Conservation (phyloP, 257 asterid species). For the Echium plantagineum region DNA sequence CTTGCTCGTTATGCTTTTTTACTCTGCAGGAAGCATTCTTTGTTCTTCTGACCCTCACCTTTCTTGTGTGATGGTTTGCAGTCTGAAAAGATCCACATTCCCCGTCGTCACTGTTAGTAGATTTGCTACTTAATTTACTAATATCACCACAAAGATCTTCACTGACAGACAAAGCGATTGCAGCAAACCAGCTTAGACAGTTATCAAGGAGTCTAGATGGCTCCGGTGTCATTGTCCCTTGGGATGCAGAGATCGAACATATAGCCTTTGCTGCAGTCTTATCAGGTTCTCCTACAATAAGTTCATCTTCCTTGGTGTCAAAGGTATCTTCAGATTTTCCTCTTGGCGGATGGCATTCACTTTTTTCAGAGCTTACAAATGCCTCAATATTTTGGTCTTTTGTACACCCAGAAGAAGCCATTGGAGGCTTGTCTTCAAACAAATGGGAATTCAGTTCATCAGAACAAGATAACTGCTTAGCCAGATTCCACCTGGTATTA, state of each 20-base stretch:
- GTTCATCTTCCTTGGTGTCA: conserved; percentile 14
- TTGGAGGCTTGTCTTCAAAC: conserved; percentile 15
- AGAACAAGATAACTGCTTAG: conserved; percentile 11
- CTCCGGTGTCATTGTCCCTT: not conserved
- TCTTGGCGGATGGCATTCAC: conserved; percentile 51
- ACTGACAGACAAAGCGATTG: conserved; percentile 30
- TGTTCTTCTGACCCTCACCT: conserved; percentile 4
- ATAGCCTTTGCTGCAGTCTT: conserved; percentile 47
- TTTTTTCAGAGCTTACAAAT: conserved; percentile 46
- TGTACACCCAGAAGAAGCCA: conserved; percentile 5
- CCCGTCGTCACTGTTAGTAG: not conserved
- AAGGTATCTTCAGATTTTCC: conserved; percentile 33
- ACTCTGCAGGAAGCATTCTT: conserved; percentile 7
- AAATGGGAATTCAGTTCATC: conserved; percentile 19
- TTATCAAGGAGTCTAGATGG: conserved; percentile 11
- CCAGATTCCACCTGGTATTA: not conserved
- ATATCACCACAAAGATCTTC: conserved; percentile 16
- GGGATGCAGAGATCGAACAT: conserved; percentile 25
- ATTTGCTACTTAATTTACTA: conserved; percentile 5
- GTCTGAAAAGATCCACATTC: too few relatives aligned
- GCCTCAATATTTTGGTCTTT: conserved; percentile 29
- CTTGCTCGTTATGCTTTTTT: conserved; percentile 14
- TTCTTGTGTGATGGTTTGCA: not conserved
- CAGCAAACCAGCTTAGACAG: conserved; percentile 48
- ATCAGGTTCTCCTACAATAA: conserved; percentile 16